Percentiles rank a stretch among this genome's conserved stretches.
Conservation (phyloP, 352 stramenopile species). For the Globisporangium recalcitrans region DNA sequence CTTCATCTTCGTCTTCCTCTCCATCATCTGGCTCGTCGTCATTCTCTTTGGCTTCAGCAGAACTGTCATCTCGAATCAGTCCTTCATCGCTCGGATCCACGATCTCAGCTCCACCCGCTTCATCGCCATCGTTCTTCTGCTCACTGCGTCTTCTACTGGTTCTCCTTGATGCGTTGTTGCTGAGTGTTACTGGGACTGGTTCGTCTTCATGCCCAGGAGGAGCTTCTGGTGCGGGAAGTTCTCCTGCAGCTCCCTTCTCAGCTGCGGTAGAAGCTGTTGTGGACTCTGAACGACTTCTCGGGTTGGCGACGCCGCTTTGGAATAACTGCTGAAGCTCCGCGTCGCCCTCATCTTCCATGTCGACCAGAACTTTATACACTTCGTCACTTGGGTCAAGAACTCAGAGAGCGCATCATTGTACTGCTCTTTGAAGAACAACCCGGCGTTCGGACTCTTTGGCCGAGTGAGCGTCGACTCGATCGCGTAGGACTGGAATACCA, state of each 20-base stretch:
- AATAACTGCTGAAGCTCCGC: constrained; percentile 19
- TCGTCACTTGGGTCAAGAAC: constrained; percentile 30
- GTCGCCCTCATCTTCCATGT: constrained; percentile 27
- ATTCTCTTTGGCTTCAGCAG: background rate
- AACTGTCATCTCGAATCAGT: background rate
- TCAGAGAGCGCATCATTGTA: constrained; percentile 26
- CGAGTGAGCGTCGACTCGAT: background rate
- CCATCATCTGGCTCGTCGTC: constrained; percentile 10
- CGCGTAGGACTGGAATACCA: constrained; percentile 29
- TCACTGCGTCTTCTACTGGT: background rate
- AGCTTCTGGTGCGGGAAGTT: background rate
- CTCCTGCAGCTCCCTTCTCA: background rate
- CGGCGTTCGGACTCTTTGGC: constrained; percentile 12
- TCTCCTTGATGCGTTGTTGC: background rate
- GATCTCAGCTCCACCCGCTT: background rate
- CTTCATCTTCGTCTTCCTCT: constrained; percentile 39
- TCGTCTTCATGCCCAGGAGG: background rate
- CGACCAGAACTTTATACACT: constrained; percentile 37
- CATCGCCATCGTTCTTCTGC: background rate
- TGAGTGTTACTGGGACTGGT: background rate
- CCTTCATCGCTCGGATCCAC: background rate
- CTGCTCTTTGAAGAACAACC: constrained; percentile 33
- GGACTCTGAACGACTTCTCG: constrained; percentile 1
- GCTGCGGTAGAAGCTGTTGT: background rate
- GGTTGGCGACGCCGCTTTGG: too few relatives aligned